phyloP scores from a whole-genome alignment of 495 filamentous ascomycete genomes.

The Aspergillus cristatus region DNA sequence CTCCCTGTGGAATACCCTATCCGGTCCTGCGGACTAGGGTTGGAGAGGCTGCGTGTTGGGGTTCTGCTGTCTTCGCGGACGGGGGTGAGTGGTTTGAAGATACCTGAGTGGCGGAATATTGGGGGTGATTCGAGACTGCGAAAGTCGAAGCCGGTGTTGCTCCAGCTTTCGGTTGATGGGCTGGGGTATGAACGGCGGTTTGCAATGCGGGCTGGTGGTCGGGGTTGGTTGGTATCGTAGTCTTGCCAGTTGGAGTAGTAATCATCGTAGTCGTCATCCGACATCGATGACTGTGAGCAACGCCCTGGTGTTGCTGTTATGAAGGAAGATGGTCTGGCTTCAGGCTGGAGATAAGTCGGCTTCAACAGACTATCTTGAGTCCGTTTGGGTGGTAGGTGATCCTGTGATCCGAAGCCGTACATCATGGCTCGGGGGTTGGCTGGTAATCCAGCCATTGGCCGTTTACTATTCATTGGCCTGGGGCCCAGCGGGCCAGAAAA shows the following conservation, averaged over 20 bases:
- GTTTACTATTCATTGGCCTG: slow-evolving; percentile 4
- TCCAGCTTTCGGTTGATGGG: not conserved
- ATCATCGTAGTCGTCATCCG: no score
- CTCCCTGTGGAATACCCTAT: no score
- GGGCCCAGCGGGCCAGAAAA: slow-evolving; percentile 1
- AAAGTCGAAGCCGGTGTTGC: no score
- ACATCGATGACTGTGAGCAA: no score
- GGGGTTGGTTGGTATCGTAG: no score
- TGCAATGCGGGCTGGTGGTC: no score
- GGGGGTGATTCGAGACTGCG: not conserved
- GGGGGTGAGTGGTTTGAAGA: slow-evolving; percentile 14
- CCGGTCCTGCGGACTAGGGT: not conserved
- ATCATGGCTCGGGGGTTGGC: slow-evolving; percentile 31
- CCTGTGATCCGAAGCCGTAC: slow-evolving; percentile 15
- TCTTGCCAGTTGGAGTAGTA: no score
- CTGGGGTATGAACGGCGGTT: no score
- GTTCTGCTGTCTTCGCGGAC: slow-evolving; percentile 17
- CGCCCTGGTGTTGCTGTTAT: no score
- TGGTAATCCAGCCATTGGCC: slow-evolving; percentile 22
- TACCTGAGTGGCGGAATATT: slow-evolving; percentile 12
- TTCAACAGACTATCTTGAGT: slow-evolving; percentile 4
- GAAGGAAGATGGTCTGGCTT: no score
- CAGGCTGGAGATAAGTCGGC: slow-evolving; percentile 5
- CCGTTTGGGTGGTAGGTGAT: slow-evolving; percentile 4
- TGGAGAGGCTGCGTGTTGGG: slow-evolving; percentile 5